Base-by-base conservation (phyloP, 148 eudicot genomes). In the Rhododendron ovatum region DNA sequence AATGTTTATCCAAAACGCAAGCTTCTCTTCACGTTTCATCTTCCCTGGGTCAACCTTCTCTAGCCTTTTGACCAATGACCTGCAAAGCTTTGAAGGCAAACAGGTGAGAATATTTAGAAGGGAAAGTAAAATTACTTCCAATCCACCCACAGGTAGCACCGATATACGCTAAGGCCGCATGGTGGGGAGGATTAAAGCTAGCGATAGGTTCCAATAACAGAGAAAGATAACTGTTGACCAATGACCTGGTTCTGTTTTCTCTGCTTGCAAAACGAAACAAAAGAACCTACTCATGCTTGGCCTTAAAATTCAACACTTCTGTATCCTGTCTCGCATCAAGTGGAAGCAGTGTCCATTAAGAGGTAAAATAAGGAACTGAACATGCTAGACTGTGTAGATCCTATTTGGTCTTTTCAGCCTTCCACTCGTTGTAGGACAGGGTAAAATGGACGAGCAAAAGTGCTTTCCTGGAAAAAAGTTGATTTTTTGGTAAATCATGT, bases 11-110 rank as follows among this genome's bases (percentile, higher is more conserved):
- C 94, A 92, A 87, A 91, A 92, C 0, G 85, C 90, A 28, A 90
- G 91, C 91, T 92, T 92, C 82, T 90, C 92, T 88, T 92, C 92
- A 17, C 92, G 92, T 80, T 86, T 89, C 92, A 92, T 91, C 89
- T 91, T 92, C 89, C 24, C 89, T 17, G 89, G 91, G 78, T 92
- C 89, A 76, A 92, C 91, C 78, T 88, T 89, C 83, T 92, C 92
- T 12, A 92, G 91, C 65, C 88, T 80, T 85, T 92, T 89, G 22
- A 92, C 91, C 82, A 92, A 85, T 79, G 89, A 86, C 88, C 94
- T 92, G 81, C 88, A 89, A 75, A 59, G 63, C 28, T 80, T 78
- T 57, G 80, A 83, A 30, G 51, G 4, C 82, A 50, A 41, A 84
- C 35, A 85, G 14, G 77, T 85, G 43, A 82, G 65, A 85, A 83